A percentile compares a stretch with the other conserved stretches of the same genome.
phyloP scores from a whole-genome alignment of 768 basidiomycete genomes.

The Pseudohyphozyma bogoriensis region DNA sequence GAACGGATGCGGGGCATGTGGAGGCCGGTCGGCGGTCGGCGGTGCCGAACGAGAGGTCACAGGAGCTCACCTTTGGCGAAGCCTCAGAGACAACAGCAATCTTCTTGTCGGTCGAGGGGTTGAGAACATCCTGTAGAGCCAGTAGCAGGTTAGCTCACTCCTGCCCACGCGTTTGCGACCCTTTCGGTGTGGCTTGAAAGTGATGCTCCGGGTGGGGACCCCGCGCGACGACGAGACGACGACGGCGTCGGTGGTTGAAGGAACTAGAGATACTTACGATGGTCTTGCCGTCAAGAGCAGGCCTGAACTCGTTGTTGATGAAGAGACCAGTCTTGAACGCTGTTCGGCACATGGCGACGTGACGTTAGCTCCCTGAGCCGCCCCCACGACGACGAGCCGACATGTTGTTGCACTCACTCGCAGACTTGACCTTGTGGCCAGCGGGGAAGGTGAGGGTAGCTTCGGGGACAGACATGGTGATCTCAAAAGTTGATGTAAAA shows the following conservation, averaged over 20 bases:
- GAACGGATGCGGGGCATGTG: background rate
- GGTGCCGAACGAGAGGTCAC: background rate
- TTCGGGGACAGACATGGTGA: slow-evolving; percentile 21
- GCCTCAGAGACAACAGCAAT: slow-evolving; percentile 42
- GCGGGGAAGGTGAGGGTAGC: slow-evolving; percentile 31
- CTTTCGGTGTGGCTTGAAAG: too few relatives aligned
- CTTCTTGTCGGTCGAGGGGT: slow-evolving; percentile 53
- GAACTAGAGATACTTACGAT: slow-evolving; percentile 52
- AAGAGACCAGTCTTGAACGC: slow-evolving; percentile 41
- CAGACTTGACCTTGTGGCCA: slow-evolving; percentile 11
- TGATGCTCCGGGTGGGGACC: slow-evolving; percentile 10
- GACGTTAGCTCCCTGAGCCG: background rate
- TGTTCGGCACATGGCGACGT: background rate
- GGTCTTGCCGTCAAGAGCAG: slow-evolving; percentile 49
- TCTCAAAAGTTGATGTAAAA: background rate
- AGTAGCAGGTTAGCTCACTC: too few relatives aligned
- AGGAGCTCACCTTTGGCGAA: background rate
- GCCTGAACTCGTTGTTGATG: slow-evolving; percentile 59
- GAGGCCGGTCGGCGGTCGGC: background rate
- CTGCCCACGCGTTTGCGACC: too few relatives aligned
- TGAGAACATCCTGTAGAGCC: slow-evolving; percentile 38
- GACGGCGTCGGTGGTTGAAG: slow-evolving; percentile 44
- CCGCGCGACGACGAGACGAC: background rate
- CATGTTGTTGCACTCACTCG: background rate
- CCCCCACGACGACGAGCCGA: slow-evolving; percentile 7